These are phyloP conservation scores for Zizania palustris DNA, from an alignment of 202 grass and related monocot genomes.

Conservation along the genomic window DNA sequence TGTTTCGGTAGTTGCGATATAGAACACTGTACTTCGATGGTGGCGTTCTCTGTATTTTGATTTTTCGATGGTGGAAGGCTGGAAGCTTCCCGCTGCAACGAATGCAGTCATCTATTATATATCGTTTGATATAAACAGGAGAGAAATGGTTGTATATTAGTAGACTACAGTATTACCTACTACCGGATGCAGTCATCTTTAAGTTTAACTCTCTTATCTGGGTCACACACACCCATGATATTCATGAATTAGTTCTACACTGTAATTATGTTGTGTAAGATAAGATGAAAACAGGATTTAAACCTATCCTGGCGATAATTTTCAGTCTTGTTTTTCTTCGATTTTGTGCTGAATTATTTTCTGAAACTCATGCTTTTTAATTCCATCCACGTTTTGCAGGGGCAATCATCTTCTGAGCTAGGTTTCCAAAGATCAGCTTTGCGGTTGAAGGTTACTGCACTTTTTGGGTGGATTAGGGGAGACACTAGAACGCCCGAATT, in stretches of 20 bases:
- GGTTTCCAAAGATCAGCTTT: slow-evolving; percentile 18
- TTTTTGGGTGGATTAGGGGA: slow-evolving; percentile 71
- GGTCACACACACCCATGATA: background rate
- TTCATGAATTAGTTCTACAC: slow-evolving; percentile 2
- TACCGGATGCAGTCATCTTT: background rate
- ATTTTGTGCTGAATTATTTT: slow-evolving; percentile 6
- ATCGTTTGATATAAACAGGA: background rate
- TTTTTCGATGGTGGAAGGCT: background rate
- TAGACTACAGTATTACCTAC: background rate
- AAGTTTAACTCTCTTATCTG: background rate
- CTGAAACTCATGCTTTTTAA: background rate
- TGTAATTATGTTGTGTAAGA: background rate
- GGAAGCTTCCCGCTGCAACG: background rate
- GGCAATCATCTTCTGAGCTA: slow-evolving; percentile 21
- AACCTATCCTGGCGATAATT: background rate
- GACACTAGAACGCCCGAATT: slow-evolving; percentile 40
- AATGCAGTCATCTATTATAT: too few relatives aligned
- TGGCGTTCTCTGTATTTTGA: background rate
- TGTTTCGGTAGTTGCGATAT: background rate
- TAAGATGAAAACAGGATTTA: background rate
- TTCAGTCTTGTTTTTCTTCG: background rate
- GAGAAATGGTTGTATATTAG: slow-evolving; percentile 8
- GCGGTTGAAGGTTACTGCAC: slow-evolving; percentile 57
- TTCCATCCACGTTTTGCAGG: slow-evolving; percentile 42
- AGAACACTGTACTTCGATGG: background rate